A percentile compares a stretch with the other conserved stretches of the same genome.
Evolutionary conservation across 306 rosid genomes (phyloP).

Genomic region (Corylus heterophylla): DNA sequence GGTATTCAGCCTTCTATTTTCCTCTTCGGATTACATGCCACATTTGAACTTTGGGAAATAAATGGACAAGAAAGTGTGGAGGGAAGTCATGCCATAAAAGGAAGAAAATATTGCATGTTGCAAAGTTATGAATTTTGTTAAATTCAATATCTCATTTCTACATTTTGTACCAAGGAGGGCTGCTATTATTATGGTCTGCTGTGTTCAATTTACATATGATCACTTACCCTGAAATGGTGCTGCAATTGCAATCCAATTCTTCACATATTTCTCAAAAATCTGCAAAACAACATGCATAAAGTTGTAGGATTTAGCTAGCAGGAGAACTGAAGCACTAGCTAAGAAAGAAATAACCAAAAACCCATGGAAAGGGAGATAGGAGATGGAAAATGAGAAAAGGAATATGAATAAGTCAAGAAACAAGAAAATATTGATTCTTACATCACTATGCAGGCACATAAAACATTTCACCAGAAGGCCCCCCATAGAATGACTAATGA

Average conservation of each 20-base stretch:
- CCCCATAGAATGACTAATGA: constrained; percentile 97
- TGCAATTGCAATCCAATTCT: constrained; percentile 92
- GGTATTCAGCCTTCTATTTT: not conserved
- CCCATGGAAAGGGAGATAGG: constrained; percentile 18
- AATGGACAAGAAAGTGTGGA: not conserved
- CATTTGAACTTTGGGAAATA: not conserved
- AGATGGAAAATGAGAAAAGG: constrained; percentile 22
- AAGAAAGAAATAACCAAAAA: constrained; percentile 5
- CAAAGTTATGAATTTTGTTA: not conserved
- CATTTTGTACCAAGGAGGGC: constrained; percentile 12
- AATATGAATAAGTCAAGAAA: constrained; percentile 23
- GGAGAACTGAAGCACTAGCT: constrained; percentile 11
- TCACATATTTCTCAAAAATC: constrained; percentile 97
- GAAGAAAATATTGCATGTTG: not conserved
- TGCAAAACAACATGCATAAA: constrained; percentile 38
- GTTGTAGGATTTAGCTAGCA: constrained; percentile 11
- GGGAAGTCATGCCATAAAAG: not conserved
- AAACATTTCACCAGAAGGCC: constrained; percentile 97
- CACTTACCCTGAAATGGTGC: constrained; percentile 92
- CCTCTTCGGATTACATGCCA: not conserved
- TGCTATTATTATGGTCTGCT: not conserved
- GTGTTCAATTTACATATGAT: constrained; percentile 19
- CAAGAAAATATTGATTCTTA: constrained; percentile 31
- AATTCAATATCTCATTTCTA: constrained; percentile 14
- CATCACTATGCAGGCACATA: constrained; percentile 78